Base-by-base conservation (phyloP, 2,329 filamentous ascomycete genomes). In the Colletotrichum costaricense region DNA sequence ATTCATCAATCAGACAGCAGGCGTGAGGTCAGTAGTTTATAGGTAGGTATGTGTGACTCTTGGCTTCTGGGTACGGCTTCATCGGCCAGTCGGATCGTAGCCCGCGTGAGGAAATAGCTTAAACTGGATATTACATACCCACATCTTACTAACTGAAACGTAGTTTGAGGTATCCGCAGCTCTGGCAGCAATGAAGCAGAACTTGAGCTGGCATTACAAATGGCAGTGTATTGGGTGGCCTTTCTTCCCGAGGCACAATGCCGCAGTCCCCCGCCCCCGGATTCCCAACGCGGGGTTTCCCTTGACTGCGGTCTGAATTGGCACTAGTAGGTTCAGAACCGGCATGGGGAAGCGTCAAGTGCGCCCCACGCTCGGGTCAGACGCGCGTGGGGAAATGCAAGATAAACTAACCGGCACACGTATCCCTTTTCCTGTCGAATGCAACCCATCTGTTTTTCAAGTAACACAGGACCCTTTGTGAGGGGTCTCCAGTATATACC, bases 231-330 rank as follows among this genome's bases (percentile, higher is more conserved):
- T 52, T 46, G 19, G 67, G 30, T 67, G 63, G 68, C 26, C 22
- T 56, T 28, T 19, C 4, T 49, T 67, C 56, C 63, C 68, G 68
- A 67, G 35, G 26, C 33, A 33, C 63, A 49, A 24, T 71, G 63
- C 68, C 68, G 68, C 46, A n/a, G 4, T 54, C 62, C 55, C 55
- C 54, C 68, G 14, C 68, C 68, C 68, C 68, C 68, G 68, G 68
- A 71, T 57, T 60, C 33, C 6, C 14, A 14, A 22, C 30, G 63
- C 55, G 68, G 68, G 68, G 63, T 63, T 28, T 62, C 14, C 33
- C 22, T 62, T 46, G 38, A 46, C 14, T 19, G 38, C 6, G 38
- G 16, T 46, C 14, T 46, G 38, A 19, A 46, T 46, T 46, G 16
- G 16, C 33, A 26, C 35, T 26, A 67, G 24, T 14, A 14, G 14